Base-by-base conservation (phyloP, 2,329 filamentous ascomycete species). In the Talaromyces islandicus region DNA sequence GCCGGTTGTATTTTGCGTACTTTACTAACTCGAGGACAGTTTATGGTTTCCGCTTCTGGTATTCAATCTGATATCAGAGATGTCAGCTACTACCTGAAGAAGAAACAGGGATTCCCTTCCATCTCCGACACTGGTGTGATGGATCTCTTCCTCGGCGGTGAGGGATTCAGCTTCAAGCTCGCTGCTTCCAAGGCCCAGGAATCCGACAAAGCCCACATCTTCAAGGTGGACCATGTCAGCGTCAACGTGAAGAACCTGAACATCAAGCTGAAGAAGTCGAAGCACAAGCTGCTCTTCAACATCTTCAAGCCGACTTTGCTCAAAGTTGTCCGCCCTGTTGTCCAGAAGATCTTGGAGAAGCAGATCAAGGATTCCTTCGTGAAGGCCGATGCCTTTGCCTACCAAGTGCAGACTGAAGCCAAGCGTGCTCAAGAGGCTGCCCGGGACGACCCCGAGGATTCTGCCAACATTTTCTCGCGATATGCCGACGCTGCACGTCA, bases 31-130 rank as follows among this genome's bases (percentile, higher is more conserved):
- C 6, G 32, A 3, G 21, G 27, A 21, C 21, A 67, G 71, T 70
- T 93, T 65, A 91, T 94, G 81, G 82, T 97, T 64, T 89, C 91
- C 63, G 89, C 94, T 3, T 89, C 90, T 25, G 93, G 94, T 57
- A 83, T 99, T 46, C 94, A 99, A 80, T 92, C 93, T 81, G 94
- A 99, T 67, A 81, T 97, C 51, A 85, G 84, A 65, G 91, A 96
- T 70, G 91, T 99, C 64, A 91, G 90, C 75, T 97, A 92, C 83
- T 92, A 97, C 76, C 83, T 99, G 77, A 94, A 94, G 80, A 90
- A 88, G 78, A 97, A 99, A 85, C 80, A 92, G 69, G 93, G 94
- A 9, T 97, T 97, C 81, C 93, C 92, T 3, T 84, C 87, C 14
- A 81, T 97, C 73, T 92, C 86, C 19, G 94, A 99, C 72, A 89